Conservation (phyloP, 2,329 filamentous ascomycete genomes). For the Samsoniella hepiali region DNA sequence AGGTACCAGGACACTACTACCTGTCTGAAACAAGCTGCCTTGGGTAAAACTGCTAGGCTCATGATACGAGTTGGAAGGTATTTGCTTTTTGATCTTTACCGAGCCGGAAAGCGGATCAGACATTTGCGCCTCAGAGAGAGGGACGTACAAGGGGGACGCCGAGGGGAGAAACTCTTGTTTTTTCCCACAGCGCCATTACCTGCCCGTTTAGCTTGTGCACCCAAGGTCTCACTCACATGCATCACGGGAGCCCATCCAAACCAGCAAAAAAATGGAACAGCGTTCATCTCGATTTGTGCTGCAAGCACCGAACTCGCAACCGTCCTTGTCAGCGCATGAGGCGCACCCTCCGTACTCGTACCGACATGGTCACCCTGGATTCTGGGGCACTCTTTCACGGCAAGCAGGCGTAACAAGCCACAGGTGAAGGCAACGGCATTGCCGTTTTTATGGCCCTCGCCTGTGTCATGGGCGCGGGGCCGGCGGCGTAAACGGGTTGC, state of each 20-base stretch:
- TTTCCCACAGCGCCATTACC: background rate
- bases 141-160: background rate
- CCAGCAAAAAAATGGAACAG: background rate
- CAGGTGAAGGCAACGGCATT: background rate
- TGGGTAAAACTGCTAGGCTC: background rate
- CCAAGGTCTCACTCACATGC: constrained; percentile 14
- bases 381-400: background rate
- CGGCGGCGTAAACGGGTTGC: background rate
- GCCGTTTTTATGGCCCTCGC: background rate
- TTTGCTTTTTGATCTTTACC: background rate
- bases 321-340: constrained; percentile 1
- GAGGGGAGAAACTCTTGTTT: background rate
- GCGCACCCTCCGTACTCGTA: constrained; percentile 5
- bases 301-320: constrained; percentile 14
- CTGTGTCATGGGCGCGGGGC: constrained; percentile 2
- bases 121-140: background rate
- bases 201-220: constrained; percentile 2
- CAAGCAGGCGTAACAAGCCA: background rate
- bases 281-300: constrained; percentile 16
- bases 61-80: background rate
- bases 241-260: background rate
- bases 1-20: background rate
- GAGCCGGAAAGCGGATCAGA: background rate
- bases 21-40: background rate
- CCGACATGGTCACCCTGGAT: background rate